A percentile compares a stretch with the other conserved stretches of the same genome.
Evolutionary conservation across 2,329 filamentous ascomycete genomes (phyloP).

Genomic region (Neodidymelliopsis sp.): DNA sequence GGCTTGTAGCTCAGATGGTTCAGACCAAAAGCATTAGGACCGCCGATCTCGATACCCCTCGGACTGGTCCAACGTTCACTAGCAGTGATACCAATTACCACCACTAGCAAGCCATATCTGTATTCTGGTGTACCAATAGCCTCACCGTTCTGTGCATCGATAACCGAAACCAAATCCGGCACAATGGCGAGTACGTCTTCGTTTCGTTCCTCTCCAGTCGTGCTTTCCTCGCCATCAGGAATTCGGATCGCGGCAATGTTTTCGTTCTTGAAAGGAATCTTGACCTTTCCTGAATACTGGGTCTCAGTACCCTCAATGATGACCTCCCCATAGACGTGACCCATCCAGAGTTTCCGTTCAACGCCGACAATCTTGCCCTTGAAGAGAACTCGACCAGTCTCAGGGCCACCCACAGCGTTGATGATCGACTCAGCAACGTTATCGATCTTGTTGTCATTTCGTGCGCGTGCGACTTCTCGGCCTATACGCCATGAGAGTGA

Average conservation of each 20-base stretch:
- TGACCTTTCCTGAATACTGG: slow-evolving; percentile 57
- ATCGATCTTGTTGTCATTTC: slow-evolving; percentile 47
- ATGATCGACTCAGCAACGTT: slow-evolving; percentile 51
- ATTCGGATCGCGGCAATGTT: slow-evolving; percentile 66
- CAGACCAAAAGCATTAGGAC: slow-evolving; percentile 59
- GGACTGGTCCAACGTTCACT: slow-evolving; percentile 62
- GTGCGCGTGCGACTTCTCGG: slow-evolving; percentile 44
- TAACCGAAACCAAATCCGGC: slow-evolving; percentile 59
- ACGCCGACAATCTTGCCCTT: slow-evolving; percentile 57
- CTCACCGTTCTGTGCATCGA: slow-evolving; percentile 58
- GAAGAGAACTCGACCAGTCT: slow-evolving; percentile 52
- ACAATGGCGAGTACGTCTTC: slow-evolving; percentile 57
- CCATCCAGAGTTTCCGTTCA: slow-evolving; percentile 50
- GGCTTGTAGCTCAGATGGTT: slow-evolving; percentile 59
- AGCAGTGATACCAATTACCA: slow-evolving; percentile 62
- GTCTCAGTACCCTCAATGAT: slow-evolving; percentile 46
- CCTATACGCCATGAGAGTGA: slow-evolving; percentile 51
- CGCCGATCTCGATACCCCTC: slow-evolving; percentile 59
- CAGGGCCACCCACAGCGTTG: slow-evolving; percentile 50
- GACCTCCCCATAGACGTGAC: slow-evolving; percentile 54
- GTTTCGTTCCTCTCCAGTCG: slow-evolving; percentile 43
- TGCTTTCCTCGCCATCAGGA: slow-evolving; percentile 34
- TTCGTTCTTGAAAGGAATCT: slow-evolving; percentile 77
- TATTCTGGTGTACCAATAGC: slow-evolving; percentile 63
- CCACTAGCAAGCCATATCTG: slow-evolving; percentile 61